These are phyloP conservation scores for Pelagomonas calceolata DNA, from an alignment of 108 stramenopile genomes.

Conservation along the genomic window DNA sequence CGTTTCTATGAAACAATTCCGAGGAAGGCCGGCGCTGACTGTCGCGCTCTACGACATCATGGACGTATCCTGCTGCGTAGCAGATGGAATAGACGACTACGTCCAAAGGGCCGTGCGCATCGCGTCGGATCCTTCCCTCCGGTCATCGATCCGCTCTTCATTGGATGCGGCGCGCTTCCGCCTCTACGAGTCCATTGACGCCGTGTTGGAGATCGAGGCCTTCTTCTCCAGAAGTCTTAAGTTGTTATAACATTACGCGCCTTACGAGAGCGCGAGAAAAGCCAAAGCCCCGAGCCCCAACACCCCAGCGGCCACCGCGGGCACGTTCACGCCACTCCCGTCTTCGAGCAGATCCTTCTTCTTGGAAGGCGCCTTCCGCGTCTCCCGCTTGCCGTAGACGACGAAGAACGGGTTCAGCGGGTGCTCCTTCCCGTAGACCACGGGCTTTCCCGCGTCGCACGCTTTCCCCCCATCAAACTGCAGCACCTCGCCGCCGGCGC, in stretches of 20 bases:
- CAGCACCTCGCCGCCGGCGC: slow-evolving; percentile 30
- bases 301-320: no score
- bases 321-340: no score
- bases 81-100: not conserved
- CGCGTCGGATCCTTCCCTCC: not conserved
- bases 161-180: not conserved
- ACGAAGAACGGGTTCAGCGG: slow-evolving; percentile 34
- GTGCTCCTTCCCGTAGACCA: slow-evolving; percentile 32
- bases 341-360: not conserved
- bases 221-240: no score
- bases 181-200: not conserved
- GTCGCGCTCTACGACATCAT: not conserved
- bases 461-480: slow-evolving; percentile 27
- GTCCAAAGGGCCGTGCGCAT: not conserved
- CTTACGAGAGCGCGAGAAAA: no score
- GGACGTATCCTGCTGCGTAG: not conserved
- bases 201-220: not conserved
- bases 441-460: slow-evolving; percentile 17
- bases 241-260: no score
- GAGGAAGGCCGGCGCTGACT: not conserved
- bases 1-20: not conserved
- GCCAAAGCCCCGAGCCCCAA: no score
- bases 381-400: slow-evolving; percentile 23
- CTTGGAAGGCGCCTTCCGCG: not conserved
- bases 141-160: not conserved